Evolutionary conservation across 2,329 filamentous ascomycete genomes (phyloP), one percentile per base, ranked within the genome.

Genomic region (Trichoderma arundinaceum): DNA sequence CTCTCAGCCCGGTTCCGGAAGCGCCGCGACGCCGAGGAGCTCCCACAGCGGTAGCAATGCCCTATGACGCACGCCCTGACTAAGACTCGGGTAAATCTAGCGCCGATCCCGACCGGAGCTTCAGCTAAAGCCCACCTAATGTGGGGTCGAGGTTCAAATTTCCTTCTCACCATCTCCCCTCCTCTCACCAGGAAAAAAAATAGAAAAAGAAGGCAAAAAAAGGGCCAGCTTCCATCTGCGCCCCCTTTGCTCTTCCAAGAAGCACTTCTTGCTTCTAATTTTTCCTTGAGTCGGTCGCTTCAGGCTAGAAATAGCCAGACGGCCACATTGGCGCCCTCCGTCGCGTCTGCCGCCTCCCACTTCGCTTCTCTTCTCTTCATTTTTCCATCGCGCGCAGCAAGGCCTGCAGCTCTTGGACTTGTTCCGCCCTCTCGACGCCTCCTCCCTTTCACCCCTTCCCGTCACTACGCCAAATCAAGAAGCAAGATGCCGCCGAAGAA

Each of bases 401-500:
- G 88, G 81, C 83, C 88, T 90, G 87, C 86, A 71, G 82, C 86
- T 83, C 72, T 77, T 75, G 74, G 79, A 77, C 76, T 77, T 76
- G 73, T 80, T 82, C 81, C 81, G 74, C 76, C 78, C 77, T 80
- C 84, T 81, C 81, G 81, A 77, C 81, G 82, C 78, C 82, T 81
- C 77, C 79, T 79, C 66, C 68, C 79, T 75, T 76, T 76, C 73
- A 79, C 81, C 78, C 79, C 82, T 71, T 81, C 78, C 76, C 82
- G 86, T 75, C 79, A 76, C 72, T 88, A 88, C 83, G 83, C 84
- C 75, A 86, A 84, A 76, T 89, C 85, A 79, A 83, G 80, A 79
- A 19, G 44, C 44, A 93, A 88, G 79, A 99, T 99, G 95, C 86
- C 92, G 82, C 95, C 95, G 79, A 99, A 99, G 87, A 98, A 98